Base-by-base conservation (phyloP, 108 stramenopile species). In the Cyclotella baltica region DNA sequence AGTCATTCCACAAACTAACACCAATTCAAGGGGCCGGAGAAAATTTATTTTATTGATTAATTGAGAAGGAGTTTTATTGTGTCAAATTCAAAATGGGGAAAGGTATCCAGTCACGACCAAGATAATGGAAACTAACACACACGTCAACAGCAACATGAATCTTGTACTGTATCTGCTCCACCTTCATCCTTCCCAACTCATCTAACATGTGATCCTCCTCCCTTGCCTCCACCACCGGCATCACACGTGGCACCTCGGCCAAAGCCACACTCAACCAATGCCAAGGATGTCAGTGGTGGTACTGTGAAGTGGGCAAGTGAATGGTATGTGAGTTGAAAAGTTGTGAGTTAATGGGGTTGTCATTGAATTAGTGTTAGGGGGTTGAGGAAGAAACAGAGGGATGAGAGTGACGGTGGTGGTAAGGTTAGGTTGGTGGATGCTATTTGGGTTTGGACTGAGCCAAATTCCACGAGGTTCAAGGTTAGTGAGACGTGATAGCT, bases 391-490 rank as follows among this genome's bases (percentile, higher is more conserved):
- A 64, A n/a, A n/a, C n/a, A 67, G 34, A 83, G 76, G 35, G 72
- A 73, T n/a, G n/a, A n/a, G n/a, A n/a, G n/a, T 11, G 85, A 62
- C 11, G 67, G 78, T 6, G 66, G 67, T 5, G 92, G 89, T 0
- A 77, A 73, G 66, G 92, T 98, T 1, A 92, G 96, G 68, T 76
- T 99, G 46, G 92, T 98, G 25, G 99, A 99, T 87, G 99, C 99
- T 15, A 85, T 80, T 9, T 99, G 98, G 97, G 92, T 99, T 33
- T 99, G 99, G 99, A 99, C 99, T 8, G 98, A 99, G 79, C 97
- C 98, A 0, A 98, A 99, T 85, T 94, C 93, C 27, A 98, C 95
- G 96, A 86, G 99, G 55, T 88, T 99, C 38, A 99, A 98, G 85
- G 71, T 72, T 25, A 47, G 71, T 8, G 2, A 23, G 4, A 5